These are phyloP conservation scores for Groenewaldozyma auringiensis DNA, from an alignment of 1,139 yeast genomes.

Conservation along the genomic window DNA sequence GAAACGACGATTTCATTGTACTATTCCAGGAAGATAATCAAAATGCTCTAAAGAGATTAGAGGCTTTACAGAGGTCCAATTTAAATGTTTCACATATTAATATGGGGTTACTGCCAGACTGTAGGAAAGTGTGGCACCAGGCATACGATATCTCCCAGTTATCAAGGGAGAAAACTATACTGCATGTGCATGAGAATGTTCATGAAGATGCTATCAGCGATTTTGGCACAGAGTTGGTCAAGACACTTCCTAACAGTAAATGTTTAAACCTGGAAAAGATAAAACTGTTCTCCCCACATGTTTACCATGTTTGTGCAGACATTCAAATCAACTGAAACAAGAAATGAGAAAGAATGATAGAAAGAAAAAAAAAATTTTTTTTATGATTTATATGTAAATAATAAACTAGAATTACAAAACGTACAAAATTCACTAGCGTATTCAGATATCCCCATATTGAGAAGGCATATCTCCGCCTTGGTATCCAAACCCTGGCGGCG, in stretches of 20 bases:
- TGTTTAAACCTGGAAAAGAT: conserved; percentile 47
- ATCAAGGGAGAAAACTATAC: conserved; percentile 22
- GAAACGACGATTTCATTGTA: conserved; percentile 26
- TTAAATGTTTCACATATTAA: conserved; percentile 56
- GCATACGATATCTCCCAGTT: conserved; percentile 29
- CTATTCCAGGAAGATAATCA: conserved; percentile 61
- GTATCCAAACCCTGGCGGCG: conserved; percentile 8
- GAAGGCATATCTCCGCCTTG: conserved; percentile 10
- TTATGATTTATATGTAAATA: no score
- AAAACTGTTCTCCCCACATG: conserved; percentile 81
- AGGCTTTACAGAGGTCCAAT: conserved; percentile 4
- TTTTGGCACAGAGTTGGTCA: conserved; percentile 24
- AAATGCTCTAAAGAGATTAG: conserved; percentile 39
- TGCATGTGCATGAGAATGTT: conserved; percentile 77
- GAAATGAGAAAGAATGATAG: background rate
- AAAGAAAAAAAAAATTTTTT: no score
- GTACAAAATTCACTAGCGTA: conserved; percentile 1
- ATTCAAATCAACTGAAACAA: conserved; percentile 15
- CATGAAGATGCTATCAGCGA: conserved; percentile 37
- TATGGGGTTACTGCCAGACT: conserved; percentile 68
- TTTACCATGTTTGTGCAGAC: conserved; percentile 72
- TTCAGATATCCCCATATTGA: background rate
- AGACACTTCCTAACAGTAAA: conserved; percentile 10
- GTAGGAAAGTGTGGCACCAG: conserved; percentile 52
- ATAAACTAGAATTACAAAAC: background rate